phyloP scores from a whole-genome alignment of 2,329 filamentous ascomycete genomes.

The Pleoardoris graminearum region DNA sequence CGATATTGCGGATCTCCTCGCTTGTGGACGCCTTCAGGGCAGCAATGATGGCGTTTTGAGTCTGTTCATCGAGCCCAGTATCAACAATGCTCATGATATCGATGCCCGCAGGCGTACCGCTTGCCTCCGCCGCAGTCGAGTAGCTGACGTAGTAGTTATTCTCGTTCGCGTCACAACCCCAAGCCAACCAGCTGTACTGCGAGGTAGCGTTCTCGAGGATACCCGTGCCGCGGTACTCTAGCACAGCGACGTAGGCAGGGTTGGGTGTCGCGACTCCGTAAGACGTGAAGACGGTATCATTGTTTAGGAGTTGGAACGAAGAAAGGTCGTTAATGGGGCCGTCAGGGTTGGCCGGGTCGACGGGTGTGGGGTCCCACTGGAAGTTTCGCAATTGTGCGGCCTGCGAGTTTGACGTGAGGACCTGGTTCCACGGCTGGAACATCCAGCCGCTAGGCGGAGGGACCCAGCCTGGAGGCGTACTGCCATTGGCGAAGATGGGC shows the following conservation, averaged over 20 bases:
- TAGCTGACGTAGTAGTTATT: constrained; percentile 19
- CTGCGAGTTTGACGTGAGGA: constrained; percentile 18
- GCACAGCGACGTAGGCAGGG: neutral
- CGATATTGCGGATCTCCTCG: constrained; percentile 12
- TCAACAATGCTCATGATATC: constrained; percentile 21
- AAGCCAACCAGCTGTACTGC: constrained; percentile 18
- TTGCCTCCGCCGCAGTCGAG: constrained; percentile 12
- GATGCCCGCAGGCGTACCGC: constrained; percentile 18
- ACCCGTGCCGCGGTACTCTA: constrained; percentile 18
- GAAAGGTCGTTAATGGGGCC: constrained; percentile 22
- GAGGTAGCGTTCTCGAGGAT: constrained; percentile 18
- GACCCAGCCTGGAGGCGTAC: constrained; percentile 4
- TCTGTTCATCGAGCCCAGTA: constrained; percentile 14
- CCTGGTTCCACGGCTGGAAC: constrained; percentile 24
- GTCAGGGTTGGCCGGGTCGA: constrained; percentile 6
- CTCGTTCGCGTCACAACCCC: constrained; percentile 21
- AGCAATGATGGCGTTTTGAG: constrained; percentile 6
- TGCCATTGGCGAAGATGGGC: neutral
- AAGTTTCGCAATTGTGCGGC: constrained; percentile 17
- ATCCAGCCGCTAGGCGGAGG: constrained; percentile 16
- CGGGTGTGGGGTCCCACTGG: constrained; percentile 23
- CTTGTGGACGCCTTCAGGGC: constrained; percentile 10
- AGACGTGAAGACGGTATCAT: constrained; percentile 16
- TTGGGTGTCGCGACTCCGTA: constrained; percentile 22
- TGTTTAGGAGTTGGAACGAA: constrained; percentile 22